Base-by-base conservation (phyloP, 495 filamentous ascomycete species). In the Podospora appendiculata region DNA sequence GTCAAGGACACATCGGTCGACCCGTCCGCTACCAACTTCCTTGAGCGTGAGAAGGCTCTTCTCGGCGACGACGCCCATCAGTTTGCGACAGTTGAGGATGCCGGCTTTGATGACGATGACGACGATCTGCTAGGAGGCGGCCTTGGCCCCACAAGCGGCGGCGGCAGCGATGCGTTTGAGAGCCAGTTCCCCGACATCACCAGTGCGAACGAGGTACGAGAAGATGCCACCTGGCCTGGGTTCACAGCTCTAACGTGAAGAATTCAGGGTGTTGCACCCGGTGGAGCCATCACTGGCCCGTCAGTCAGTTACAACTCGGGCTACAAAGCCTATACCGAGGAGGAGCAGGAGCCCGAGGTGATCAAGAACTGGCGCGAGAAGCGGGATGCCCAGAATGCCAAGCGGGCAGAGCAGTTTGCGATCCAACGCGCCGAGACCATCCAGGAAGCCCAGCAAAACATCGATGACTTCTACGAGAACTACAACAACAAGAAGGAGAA, bases 401-500 rank as follows among this genome's bases (percentile, higher is more conserved):
- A 86, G 62, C 88, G 89, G 54, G 85, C 84, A 43, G 82, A 90
- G 65, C 75, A 87, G 59, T 89, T 89, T 39, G 79, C 81, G 32
- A 72, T 80, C 45, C 87, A 88, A 69, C 94, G 94, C 63, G 77
- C 74, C 32, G 81, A 90, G 65, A 96, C 89, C 8, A 71, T 95
- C 62, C 81, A 84, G 67, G 88, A 88, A 56, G 94, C 94, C 38
- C 89, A 85, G 53, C 76, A 87, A 59, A 87, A 90, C 66, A 91
- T 97, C 52, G 93, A 99, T 61, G 94, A 96, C 61, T 99, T 99
- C 76, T 99, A 99, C 75, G 90, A 96, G 67, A 95, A 95, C 67
- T 99, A 99, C 79, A 95, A 95, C 73, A 84, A 85, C 64, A 95
- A 96, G 74, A 88, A 90, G 61, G 93, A 97, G 59, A 97, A 97